A percentile compares a stretch with the other conserved stretches of the same genome.
phyloP scores from a whole-genome alignment of 805 yeast genomes.

The Kregervanrija pseudodelftensis region DNA sequence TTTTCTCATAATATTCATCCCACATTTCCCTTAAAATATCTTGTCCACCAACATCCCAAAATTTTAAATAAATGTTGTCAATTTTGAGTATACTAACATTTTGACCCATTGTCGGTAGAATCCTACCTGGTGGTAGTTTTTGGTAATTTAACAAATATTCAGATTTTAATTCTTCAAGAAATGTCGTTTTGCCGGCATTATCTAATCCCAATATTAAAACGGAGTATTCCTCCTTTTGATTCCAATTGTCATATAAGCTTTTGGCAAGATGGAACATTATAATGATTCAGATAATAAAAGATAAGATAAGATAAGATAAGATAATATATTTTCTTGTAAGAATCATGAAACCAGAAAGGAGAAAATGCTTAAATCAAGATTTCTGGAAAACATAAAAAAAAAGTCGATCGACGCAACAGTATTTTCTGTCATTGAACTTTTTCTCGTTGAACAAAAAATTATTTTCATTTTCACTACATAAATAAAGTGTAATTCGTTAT shows the following conservation, averaged over 20 bases:
- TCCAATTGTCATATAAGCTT: constrained; percentile 53
- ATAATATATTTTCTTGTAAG: neutral
- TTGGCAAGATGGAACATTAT: constrained; percentile 62
- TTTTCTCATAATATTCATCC: constrained; percentile 76
- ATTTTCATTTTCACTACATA: no score
- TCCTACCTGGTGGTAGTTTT: constrained; percentile 47
- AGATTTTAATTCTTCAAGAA: constrained; percentile 58
- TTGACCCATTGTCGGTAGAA: constrained; percentile 93
- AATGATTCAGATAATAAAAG: neutral
- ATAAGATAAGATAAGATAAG: neutral
- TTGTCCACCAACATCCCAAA: constrained; percentile 98
- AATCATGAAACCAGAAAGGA: neutral
- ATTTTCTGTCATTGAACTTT: no score
- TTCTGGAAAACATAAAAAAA: no score
- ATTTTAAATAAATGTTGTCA: constrained; percentile 47
- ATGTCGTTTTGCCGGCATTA: constrained; percentile 92
- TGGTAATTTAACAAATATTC: constrained; percentile 41
- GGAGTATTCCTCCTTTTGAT: constrained; percentile 62
- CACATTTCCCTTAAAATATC: constrained; percentile 76
- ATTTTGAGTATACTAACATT: constrained; percentile 50
- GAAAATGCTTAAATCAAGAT: neutral
- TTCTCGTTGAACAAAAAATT: no score
- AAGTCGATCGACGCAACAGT: no score
- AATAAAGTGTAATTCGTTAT: no score
- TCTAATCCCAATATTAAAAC: constrained; percentile 83